Evolutionary conservation across 169 alveolate species (phyloP).

Genomic region (Plasmodium adleri): DNA sequence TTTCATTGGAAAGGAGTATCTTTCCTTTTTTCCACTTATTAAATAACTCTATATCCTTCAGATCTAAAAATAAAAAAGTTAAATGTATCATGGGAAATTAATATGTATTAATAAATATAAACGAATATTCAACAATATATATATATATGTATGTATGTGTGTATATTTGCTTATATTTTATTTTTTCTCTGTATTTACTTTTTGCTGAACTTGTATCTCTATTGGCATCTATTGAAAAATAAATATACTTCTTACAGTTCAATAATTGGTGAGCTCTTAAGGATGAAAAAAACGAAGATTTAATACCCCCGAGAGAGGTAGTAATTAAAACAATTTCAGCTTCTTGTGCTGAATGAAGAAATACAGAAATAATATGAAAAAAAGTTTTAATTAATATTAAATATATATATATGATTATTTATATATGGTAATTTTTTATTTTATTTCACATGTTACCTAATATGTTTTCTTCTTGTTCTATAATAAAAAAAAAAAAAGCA

Average conservation of each 20-base stretch:
- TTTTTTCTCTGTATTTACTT: constrained; percentile 64
- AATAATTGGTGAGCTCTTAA: constrained; percentile 87
- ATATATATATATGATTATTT: neutral
- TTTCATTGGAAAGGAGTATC: constrained; percentile 79
- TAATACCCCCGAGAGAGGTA: constrained; percentile 89
- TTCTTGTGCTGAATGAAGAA: constrained; percentile 63
- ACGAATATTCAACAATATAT: neutral
- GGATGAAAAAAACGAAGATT: constrained; percentile 87
- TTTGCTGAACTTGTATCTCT: constrained; percentile 89
- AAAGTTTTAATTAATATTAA: neutral
- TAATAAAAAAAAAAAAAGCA: constrained; percentile 5
- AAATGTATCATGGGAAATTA: neutral
- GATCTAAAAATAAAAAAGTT: constrained; percentile 54
- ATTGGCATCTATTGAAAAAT: constrained; percentile 89
- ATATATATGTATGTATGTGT: no score
- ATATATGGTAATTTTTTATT: constrained; percentile 13
- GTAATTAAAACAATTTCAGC: constrained; percentile 89
- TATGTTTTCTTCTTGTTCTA: constrained; percentile 26
- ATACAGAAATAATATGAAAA: no score
- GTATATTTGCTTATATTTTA: no score
- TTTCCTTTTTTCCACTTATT: constrained; percentile 87
- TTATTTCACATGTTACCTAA: constrained; percentile 20
- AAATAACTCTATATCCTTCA: constrained; percentile 86
- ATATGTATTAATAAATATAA: neutral
- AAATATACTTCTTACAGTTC: constrained; percentile 91